These are phyloP conservation scores for Apiospora arundinis DNA, from an alignment of 2,329 filamentous ascomycete genomes.

Conservation along the genomic window DNA sequence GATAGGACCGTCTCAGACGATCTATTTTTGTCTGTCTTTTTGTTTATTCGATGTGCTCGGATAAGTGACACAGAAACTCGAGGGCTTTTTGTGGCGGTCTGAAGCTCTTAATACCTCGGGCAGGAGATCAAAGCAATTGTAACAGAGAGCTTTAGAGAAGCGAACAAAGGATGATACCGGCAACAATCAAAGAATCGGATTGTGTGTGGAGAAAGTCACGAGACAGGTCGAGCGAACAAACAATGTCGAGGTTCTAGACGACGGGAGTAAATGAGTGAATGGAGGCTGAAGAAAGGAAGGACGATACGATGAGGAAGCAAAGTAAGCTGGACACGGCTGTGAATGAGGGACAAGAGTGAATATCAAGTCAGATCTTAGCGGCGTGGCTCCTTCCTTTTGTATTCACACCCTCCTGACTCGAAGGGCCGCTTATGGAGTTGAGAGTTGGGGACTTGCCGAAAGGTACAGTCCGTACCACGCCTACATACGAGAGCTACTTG, in stretches of 20 bases:
- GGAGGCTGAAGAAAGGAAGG: slow-evolving; percentile 15
- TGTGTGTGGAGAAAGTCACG: neutral
- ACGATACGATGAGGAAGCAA: neutral
- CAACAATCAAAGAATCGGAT: neutral
- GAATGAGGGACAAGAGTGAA: neutral
- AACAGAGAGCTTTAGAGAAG: neutral
- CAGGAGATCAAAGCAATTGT: neutral
- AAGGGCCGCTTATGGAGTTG: neutral
- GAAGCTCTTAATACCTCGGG: slow-evolving; percentile 4
- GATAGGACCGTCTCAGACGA: slow-evolving; percentile 24
- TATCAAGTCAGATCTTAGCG: neutral
- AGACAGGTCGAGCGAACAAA: neutral
- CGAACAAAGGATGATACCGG: neutral
- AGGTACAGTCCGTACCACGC: neutral
- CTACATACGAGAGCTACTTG: neutral
- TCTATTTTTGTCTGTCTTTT: neutral
- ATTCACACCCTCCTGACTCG: neutral
- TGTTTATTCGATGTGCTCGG: neutral
- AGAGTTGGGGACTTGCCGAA: neutral
- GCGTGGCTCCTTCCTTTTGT: neutral
- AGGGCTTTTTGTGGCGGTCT: neutral
- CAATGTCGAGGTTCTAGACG: slow-evolving; percentile 10
- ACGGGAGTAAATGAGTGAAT: slow-evolving; percentile 17
- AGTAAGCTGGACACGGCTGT: neutral
- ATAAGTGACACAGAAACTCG: neutral